Percentiles rank a stretch among this genome's conserved stretches.
phyloP scores from a whole-genome alignment of 176 grass and related monocot species.

The Aegilops umbellulata region DNA sequence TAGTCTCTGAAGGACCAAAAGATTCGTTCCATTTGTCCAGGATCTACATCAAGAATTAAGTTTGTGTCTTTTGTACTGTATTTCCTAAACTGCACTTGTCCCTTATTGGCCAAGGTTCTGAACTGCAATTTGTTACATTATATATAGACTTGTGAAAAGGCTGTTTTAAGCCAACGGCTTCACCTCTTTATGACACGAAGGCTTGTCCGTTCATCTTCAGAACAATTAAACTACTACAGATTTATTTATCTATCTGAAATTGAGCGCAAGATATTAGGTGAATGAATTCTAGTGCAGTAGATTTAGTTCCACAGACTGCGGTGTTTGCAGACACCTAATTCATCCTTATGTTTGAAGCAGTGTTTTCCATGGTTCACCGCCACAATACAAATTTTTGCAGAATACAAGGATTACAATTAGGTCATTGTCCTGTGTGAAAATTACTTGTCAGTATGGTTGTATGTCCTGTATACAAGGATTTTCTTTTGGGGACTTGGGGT shows the following conservation, averaged over 20 bases:
- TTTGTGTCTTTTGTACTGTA: too few species aligned
- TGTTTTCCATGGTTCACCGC: neutral
- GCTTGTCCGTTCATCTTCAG: too few species aligned
- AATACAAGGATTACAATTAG: neutral
- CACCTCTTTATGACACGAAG: neutral
- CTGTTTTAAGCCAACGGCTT: neutral
- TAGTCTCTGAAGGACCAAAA: too few species aligned
- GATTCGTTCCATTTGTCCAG: too few species aligned
- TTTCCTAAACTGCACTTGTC: too few species aligned
- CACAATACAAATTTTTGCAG: neutral
- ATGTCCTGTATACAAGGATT: too few species aligned
- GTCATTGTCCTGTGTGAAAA: neutral
- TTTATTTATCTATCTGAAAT: neutral
- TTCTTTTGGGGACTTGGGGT: too few species aligned
- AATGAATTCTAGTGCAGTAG: neutral
- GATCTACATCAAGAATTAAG: too few species aligned
- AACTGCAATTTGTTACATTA: too few species aligned
- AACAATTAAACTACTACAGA: neutral
- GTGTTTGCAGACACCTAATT: neutral
- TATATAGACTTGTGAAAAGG: too few species aligned
- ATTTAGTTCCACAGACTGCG: neutral
- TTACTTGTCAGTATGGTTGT: neutral
- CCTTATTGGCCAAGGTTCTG: too few species aligned
- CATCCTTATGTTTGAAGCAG: neutral
- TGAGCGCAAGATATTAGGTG: neutral